Evolutionary conservation across 2,329 filamentous ascomycete species (phyloP).

Genomic region (Xylariaceae sp.): DNA sequence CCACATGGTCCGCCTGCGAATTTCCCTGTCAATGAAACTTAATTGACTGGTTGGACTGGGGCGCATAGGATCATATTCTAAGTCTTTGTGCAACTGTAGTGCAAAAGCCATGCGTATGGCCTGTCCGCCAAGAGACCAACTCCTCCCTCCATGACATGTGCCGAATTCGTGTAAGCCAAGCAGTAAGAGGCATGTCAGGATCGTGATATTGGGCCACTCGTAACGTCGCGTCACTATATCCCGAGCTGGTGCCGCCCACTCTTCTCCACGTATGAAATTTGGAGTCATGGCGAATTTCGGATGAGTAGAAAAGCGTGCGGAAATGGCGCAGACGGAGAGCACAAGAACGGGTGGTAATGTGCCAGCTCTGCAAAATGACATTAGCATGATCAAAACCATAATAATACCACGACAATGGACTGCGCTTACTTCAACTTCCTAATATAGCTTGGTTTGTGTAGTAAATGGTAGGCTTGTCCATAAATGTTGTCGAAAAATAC

Average conservation of each 20-base stretch:
- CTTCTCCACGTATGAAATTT: slow-evolving; percentile 82
- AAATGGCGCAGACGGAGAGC: slow-evolving; percentile 89
- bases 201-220: slow-evolving; percentile 94
- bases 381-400: slow-evolving; percentile 21
- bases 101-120: slow-evolving; percentile 97
- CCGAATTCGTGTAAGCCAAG: slow-evolving; percentile 93
- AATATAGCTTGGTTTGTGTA: slow-evolving; percentile 98
- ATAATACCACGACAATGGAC: slow-evolving; percentile 2
- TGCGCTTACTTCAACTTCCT: slow-evolving; percentile 64
- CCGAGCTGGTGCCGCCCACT: slow-evolving; percentile 84
- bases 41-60: slow-evolving; percentile 60
- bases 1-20: slow-evolving; percentile 94
- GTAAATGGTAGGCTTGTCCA: slow-evolving; percentile 87
- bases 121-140: slow-evolving; percentile 93
- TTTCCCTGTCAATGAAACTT: slow-evolving; percentile 90
- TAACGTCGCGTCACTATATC: slow-evolving; percentile 84
- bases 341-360: slow-evolving; percentile 85
- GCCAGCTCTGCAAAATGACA: slow-evolving; percentile 51
- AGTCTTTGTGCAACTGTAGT: slow-evolving; percentile 85
- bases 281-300: slow-evolving; percentile 72
- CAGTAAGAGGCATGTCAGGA: slow-evolving; percentile 83
- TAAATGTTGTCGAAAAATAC: slow-evolving; percentile 96
- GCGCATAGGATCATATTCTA: slow-evolving; percentile 74
- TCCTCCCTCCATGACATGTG: slow-evolving; percentile 91
- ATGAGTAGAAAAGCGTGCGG: slow-evolving; percentile 91